Evolutionary conservation across 2,329 filamentous ascomycete species (phyloP), one percentile per base, ranked within the genome.

Genomic region (Colletotrichum ledebouriae): DNA sequence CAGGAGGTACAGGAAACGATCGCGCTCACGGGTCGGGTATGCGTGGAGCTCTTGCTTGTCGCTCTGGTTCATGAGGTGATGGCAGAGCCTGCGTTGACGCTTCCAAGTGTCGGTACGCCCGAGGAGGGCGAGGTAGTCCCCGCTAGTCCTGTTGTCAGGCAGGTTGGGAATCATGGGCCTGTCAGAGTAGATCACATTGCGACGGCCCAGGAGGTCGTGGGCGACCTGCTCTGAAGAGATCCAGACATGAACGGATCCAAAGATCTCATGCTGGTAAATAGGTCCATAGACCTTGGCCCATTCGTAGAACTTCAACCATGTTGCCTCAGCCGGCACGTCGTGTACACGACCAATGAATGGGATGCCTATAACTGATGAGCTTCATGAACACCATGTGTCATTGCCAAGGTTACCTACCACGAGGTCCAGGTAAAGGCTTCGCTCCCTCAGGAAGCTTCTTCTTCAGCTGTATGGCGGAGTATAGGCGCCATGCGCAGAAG

Each of bases 291-390:
- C 72, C 72, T 83, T 79, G 67, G 77, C 78, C 82, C 83, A 85
- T 69, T 84, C 81, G 69, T 81, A 80, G 67, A 84, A 83, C 73
- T 84, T 84, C 29, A 84, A 69, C 82, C 82, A 84, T 20, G 82
- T 76, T 41, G 73, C 74, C 41, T 80, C 75, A 13, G 74, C 70
- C 1, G 83, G 82, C 3, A 85, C 73, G 72, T 84, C 82, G 65
- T 84, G 82, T 15, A 85, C 75, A 15, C 82, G 78, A 5, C 83
- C 83, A 50, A 85, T 76, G 46, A 81, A 75, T 2, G 82, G 83
- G 4, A 81, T 72, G 49, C 78, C 82, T 84, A 47, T 22, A 71
- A 10, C 17, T 5, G 13, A 72, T 22, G 41, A 61, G 37, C 37
- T 47, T 62, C 57, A 72, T 29, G 12, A 10, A 4, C 10, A 46